Evolutionary conservation across 2,329 filamentous ascomycete genomes (phyloP).

Genomic region (Passalora sequoiae): DNA sequence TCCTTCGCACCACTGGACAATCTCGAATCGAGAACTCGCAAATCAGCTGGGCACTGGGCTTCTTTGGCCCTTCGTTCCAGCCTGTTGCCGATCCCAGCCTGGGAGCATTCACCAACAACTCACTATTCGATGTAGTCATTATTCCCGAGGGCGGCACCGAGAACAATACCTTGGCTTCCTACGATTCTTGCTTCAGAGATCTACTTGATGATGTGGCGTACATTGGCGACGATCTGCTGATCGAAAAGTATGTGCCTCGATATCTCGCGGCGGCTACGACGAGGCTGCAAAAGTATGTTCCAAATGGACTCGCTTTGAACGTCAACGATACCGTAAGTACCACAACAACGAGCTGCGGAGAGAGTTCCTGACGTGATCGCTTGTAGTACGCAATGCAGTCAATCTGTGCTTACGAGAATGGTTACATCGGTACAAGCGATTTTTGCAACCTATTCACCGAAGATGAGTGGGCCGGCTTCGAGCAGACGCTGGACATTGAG

Average conservation of each 20-base stretch:
- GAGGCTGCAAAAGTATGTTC: constrained; percentile 46
- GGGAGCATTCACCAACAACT: constrained; percentile 37
- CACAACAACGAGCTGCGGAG: not conserved
- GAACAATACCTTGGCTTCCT: constrained; percentile 48
- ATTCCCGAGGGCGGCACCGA: constrained; percentile 48
- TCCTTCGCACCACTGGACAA: constrained; percentile 52
- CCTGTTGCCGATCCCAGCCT: constrained; percentile 36
- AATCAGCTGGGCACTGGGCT: constrained; percentile 50
- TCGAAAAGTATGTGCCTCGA: constrained; percentile 42
- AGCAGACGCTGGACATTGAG: constrained; percentile 50
- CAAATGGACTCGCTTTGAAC: constrained; percentile 46
- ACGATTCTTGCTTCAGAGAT: constrained; percentile 47
- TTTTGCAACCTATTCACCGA: constrained; percentile 53
- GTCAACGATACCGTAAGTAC: constrained; percentile 33
- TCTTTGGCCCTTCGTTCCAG: constrained; percentile 48
- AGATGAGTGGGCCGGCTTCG: constrained; percentile 53
- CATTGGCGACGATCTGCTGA: constrained; percentile 40
- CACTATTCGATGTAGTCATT: constrained; percentile 44
- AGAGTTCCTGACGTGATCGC: not conserved
- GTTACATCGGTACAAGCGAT: constrained; percentile 46
- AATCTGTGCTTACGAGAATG: constrained; percentile 52
- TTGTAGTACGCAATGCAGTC: constrained; percentile 41
- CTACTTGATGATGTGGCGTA: constrained; percentile 28
- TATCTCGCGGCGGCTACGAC: constrained; percentile 45
- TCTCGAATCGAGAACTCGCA: constrained; percentile 52